Evolutionary conservation across 108 stramenopile species (phyloP).

Genomic region (Cyclostephanos tholiformis): DNA sequence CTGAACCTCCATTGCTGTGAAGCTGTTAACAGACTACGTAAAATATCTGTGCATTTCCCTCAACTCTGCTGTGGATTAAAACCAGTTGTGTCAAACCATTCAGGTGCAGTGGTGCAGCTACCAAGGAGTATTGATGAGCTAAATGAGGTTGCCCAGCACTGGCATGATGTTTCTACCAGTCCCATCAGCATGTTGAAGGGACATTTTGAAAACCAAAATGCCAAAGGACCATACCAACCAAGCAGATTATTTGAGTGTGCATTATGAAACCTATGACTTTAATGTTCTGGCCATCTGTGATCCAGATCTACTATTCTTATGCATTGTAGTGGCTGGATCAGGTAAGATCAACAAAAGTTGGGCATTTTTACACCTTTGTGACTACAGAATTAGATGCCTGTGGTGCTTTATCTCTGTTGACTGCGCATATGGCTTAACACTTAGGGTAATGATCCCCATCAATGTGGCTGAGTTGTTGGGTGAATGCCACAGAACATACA

Average conservation of each 20-base stretch:
- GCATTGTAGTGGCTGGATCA: conserved; percentile 7
- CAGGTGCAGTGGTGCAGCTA: conserved; percentile 4
- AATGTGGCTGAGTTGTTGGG: conserved; percentile 12
- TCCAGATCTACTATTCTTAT: conserved; percentile 12
- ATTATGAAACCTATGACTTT: conserved; percentile 23
- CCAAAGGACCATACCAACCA: conserved; percentile 4
- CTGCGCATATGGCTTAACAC: conserved; percentile 3
- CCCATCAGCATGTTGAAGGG: not conserved
- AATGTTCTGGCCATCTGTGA: conserved; percentile 20
- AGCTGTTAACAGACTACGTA: no score
- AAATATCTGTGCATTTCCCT: no score
- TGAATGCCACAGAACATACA: conserved; percentile 17
- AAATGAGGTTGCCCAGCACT: not conserved
- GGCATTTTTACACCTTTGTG: not conserved
- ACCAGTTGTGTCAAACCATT: not conserved
- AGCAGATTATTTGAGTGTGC: conserved; percentile 13
- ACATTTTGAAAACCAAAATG: conserved; percentile 15
- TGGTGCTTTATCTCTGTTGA: conserved; percentile 16
- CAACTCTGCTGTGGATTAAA: conserved; percentile 19
- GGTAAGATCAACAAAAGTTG: conserved; percentile 9
- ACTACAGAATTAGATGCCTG: not conserved
- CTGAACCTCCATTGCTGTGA: no score
- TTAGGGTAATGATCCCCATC: conserved; percentile 21
- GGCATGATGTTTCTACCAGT: conserved; percentile 7
- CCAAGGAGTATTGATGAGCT: conserved; percentile 8